These are phyloP conservation scores for Abrus pulchellus DNA, from an alignment of 306 rosid genomes.

Conservation along the genomic window DNA sequence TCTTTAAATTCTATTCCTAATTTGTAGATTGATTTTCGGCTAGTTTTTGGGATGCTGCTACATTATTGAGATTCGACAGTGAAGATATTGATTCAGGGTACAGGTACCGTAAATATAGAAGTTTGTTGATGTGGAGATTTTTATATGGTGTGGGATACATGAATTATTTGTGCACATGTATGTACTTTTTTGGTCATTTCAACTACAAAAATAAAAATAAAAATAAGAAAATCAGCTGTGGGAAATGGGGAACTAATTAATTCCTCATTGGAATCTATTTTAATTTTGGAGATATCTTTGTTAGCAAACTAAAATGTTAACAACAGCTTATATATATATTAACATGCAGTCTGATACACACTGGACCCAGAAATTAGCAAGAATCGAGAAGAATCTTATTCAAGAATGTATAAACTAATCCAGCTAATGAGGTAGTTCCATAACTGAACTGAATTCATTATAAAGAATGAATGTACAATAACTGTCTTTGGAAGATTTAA, in stretches of 20 bases:
- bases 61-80: conserved; percentile 7
- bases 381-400: too few species aligned
- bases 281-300: conserved; percentile 28
- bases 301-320: conserved; percentile 10
- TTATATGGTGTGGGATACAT: conserved; percentile 20
- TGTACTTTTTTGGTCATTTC: background rate
- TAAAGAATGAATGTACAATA: too few species aligned
- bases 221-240: background rate
- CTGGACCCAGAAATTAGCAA: too few species aligned
- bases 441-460: too few species aligned
- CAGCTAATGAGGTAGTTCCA: too few species aligned
- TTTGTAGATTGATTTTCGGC: conserved; percentile 31
- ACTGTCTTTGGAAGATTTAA: too few species aligned
- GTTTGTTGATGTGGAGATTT: conserved; percentile 4
- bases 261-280: conserved; percentile 20
- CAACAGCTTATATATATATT: background rate
- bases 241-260: background rate
- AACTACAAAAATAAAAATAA: background rate
- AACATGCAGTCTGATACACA: too few species aligned
- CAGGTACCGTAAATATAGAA: conserved; percentile 44
- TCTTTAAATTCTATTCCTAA: conserved; percentile 49
- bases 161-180: conserved; percentile 27
- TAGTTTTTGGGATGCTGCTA: conserved; percentile 34
- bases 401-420: too few species aligned
- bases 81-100: conserved; percentile 33